These are phyloP conservation scores for Fusarium xyrophilum DNA, from an alignment of 2,329 filamentous ascomycete genomes.

Conservation along the genomic window DNA sequence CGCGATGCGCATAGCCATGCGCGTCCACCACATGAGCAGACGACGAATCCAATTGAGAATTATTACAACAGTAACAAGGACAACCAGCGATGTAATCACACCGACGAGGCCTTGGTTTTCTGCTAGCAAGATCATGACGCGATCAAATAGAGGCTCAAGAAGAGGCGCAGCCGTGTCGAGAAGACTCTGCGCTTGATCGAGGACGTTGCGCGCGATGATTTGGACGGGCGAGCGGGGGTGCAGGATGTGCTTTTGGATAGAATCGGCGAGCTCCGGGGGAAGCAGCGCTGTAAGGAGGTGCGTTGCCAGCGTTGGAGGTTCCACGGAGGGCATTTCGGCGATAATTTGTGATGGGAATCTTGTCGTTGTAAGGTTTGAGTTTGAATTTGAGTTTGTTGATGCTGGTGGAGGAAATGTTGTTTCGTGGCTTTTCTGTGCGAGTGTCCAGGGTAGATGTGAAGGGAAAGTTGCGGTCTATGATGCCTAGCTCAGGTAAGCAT, in stretches of 20 bases:
- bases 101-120: conserved; percentile 47
- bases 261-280: conserved; percentile 53
- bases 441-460: conserved; percentile 24
- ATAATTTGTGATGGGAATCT: not conserved
- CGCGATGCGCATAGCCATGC: conserved; percentile 66
- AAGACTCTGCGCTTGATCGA: conserved; percentile 41
- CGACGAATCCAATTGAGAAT: conserved; percentile 75
- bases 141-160: conserved; percentile 53
- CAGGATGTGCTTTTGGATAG: conserved; percentile 57
- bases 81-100: conserved; percentile 44
- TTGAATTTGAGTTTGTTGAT: not conserved
- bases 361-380: conserved; percentile 3
- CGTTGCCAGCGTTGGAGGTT: conserved; percentile 42
- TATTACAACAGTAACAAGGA: conserved; percentile 64
- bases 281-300: conserved; percentile 52
- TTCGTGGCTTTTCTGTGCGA: conserved; percentile 26
- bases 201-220: conserved; percentile 47
- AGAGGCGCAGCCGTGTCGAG: conserved; percentile 50
- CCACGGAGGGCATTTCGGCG: conserved; percentile 39
- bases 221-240: conserved; percentile 56
- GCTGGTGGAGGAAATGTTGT: conserved; percentile 18
- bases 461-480: conserved; percentile 28
- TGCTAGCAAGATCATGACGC: conserved; percentile 44
- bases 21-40: conserved; percentile 77
- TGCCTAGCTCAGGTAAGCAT: conserved; percentile 1